phyloP scores from a whole-genome alignment of 148 eudicot species.

The Cornus florida region DNA sequence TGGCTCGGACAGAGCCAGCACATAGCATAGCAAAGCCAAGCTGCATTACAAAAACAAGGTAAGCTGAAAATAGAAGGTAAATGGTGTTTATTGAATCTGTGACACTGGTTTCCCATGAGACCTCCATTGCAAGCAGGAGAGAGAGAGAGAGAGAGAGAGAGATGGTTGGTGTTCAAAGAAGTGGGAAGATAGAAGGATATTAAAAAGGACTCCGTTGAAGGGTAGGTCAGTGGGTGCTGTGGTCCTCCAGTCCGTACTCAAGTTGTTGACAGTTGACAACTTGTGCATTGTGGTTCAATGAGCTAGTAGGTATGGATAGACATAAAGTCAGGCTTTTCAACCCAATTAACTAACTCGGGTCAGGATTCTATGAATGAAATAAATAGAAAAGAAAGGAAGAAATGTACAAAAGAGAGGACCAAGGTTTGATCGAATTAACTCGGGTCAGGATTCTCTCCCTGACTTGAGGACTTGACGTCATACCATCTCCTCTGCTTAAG shows the following conservation, averaged over 20 bases:
- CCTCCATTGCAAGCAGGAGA: constrained; percentile 34
- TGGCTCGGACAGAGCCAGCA: constrained; percentile 81
- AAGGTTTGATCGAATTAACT: too few species aligned
- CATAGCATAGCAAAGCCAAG: constrained; percentile 86
- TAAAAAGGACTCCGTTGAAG: constrained; percentile 7
- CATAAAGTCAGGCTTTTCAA: background rate
- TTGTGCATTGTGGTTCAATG: constrained; percentile 27
- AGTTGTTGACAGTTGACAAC: constrained; percentile 26
- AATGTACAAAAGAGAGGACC: too few species aligned
- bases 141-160: constrained; percentile 12
- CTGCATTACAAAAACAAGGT: constrained; percentile 73
- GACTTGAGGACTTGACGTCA: too few species aligned
- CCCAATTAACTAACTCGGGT: too few species aligned
- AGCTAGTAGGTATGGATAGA: background rate
- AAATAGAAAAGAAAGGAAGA: too few species aligned
- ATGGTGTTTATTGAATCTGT: constrained; percentile 60
- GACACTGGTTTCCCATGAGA: constrained; percentile 61
- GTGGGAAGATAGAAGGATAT: background rate
- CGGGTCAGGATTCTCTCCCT: too few species aligned
- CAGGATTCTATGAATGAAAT: too few species aligned
- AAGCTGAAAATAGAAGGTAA: constrained; percentile 72
- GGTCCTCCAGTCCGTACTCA: background rate
- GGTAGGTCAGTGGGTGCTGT: constrained; percentile 6
- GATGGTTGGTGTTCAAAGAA: constrained; percentile 22
- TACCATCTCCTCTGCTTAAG: too few species aligned